Evolutionary conservation across 2,329 filamentous ascomycete species (phyloP).

Genomic region (Metarhizium guizhouense): DNA sequence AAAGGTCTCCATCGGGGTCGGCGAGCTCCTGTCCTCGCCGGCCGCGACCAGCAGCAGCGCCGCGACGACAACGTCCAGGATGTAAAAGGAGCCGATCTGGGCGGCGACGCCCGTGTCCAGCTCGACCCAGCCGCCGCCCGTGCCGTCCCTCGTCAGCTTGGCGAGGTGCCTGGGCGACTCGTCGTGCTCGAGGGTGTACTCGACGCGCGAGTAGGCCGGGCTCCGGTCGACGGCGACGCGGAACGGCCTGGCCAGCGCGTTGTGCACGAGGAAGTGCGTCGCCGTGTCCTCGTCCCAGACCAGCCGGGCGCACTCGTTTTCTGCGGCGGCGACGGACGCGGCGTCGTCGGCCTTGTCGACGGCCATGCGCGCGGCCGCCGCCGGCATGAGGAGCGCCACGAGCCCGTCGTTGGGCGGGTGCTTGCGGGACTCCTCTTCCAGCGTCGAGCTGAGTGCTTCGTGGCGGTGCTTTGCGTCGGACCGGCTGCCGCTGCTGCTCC

Average conservation of each 20-base stretch:
- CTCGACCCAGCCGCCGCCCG: constrained; percentile 51
- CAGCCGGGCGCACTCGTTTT: constrained; percentile 60
- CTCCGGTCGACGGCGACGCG: constrained; percentile 49
- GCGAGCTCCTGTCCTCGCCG: constrained; percentile 41
- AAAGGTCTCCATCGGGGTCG: constrained; percentile 40
- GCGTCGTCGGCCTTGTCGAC: constrained; percentile 51
- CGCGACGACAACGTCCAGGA: constrained; percentile 53
- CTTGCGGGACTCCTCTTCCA: constrained; percentile 45
- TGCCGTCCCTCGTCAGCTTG: constrained; percentile 50
- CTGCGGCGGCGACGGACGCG: constrained; percentile 51
- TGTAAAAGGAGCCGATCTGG: constrained; percentile 51
- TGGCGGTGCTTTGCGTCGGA: constrained; percentile 42
- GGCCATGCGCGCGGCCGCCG: constrained; percentile 53
- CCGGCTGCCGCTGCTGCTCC: constrained; percentile 15
- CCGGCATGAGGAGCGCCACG: constrained; percentile 60
- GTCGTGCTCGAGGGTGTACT: constrained; percentile 57
- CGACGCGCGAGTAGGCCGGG: constrained; percentile 49
- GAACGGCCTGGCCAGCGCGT: constrained; percentile 54
- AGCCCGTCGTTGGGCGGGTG: constrained; percentile 52
- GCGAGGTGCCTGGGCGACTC: constrained; percentile 53
- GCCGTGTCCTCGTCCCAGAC: constrained; percentile 59
- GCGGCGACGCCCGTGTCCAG: constrained; percentile 51
- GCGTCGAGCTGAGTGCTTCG: constrained; percentile 47
- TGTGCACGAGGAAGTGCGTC: constrained; percentile 55
- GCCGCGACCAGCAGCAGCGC: constrained; percentile 52